These are phyloP conservation scores for Alternaria infectoria DNA, from an alignment of 2,329 filamentous ascomycete species.

Conservation along the genomic window DNA sequence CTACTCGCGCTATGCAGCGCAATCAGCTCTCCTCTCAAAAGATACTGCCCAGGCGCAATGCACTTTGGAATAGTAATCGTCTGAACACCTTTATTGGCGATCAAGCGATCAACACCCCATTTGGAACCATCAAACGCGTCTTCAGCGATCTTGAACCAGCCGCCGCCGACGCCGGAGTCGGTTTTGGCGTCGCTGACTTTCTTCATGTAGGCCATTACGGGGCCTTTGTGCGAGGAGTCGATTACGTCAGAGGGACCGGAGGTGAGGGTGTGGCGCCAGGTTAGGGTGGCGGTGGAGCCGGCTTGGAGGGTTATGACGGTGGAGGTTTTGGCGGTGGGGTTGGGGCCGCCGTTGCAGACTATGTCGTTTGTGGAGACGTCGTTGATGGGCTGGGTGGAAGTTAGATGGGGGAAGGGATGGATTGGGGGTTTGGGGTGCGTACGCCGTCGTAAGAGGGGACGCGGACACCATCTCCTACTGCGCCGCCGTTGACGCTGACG, in stretches of 20 bases:
- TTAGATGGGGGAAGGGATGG: neutral
- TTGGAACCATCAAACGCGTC: conserved; percentile 46
- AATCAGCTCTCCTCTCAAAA: conserved; percentile 54
- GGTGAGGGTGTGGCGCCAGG: conserved; percentile 64
- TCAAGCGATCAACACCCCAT: conserved; percentile 46
- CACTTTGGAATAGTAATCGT: conserved; percentile 46
- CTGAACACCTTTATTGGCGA: conserved; percentile 53
- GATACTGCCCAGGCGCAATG: conserved; percentile 49
- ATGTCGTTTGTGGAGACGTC: conserved; percentile 62
- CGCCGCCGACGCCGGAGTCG: conserved; percentile 35
- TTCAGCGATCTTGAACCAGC: conserved; percentile 29
- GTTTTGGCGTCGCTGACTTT: conserved; percentile 59
- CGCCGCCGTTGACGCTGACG: conserved; percentile 55
- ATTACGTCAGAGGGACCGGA: conserved; percentile 60
- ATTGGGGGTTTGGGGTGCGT: neutral
- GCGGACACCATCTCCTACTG: conserved; percentile 59
- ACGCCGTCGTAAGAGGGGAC: conserved; percentile 52
- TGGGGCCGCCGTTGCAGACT: conserved; percentile 65
- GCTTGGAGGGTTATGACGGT: conserved; percentile 51
- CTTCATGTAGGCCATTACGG: conserved; percentile 64
- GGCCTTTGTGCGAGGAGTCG: conserved; percentile 63
- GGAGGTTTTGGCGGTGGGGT: conserved; percentile 48
- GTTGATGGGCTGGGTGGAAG: conserved; percentile 52
- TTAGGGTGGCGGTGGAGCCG: conserved; percentile 59
- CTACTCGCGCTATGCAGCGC: conserved; percentile 48